A percentile compares a stretch with the other conserved stretches of the same genome.
Conservation (phyloP, 2,329 filamentous ascomycete species). For the Aspergillus sclerotialis region DNA sequence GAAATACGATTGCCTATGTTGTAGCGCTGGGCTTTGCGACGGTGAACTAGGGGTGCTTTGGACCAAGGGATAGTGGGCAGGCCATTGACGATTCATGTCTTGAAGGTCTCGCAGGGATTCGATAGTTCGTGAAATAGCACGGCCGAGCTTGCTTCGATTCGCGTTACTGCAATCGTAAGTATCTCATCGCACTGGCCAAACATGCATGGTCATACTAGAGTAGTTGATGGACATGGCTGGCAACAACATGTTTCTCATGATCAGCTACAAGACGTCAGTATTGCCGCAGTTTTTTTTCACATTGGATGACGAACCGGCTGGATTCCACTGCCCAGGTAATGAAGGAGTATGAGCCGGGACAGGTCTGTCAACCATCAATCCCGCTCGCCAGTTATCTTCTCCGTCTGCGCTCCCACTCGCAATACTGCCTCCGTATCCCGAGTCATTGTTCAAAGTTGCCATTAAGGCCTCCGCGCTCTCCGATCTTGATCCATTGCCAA, state of each 20-base stretch:
- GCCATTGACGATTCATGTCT: constrained; percentile 85
- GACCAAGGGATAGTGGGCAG: constrained; percentile 80
- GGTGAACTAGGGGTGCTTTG: constrained; percentile 20
- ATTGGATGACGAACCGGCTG: constrained; percentile 26
- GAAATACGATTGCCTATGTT: constrained; percentile 29
- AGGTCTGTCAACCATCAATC: constrained; percentile 51
- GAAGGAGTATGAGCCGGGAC: constrained; percentile 51
- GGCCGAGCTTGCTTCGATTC: constrained; percentile 78
- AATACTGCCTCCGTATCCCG: constrained; percentile 81
- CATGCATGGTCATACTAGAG: constrained; percentile 54
- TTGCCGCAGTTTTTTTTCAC: background rate
- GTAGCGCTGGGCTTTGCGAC: constrained; percentile 28
- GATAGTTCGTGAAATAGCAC: constrained; percentile 79
- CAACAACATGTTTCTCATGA: constrained; percentile 60
- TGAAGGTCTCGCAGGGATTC: constrained; percentile 78
- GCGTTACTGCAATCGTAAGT: constrained; percentile 54
- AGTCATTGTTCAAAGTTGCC: constrained; percentile 76
- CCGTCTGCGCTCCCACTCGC: constrained; percentile 53
- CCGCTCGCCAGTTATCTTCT: constrained; percentile 47
- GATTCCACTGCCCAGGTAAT: constrained; percentile 41
- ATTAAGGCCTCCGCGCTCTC: constrained; percentile 75
- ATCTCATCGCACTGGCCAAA: background rate
- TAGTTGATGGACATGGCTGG: constrained; percentile 83
- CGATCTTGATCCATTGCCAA: constrained; percentile 74
- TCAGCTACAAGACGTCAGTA: constrained; percentile 40